A percentile compares a stretch with the other conserved stretches of the same genome.
Conservation (phyloP, 306 rosid genomes). For the Prunus armeniaca region DNA sequence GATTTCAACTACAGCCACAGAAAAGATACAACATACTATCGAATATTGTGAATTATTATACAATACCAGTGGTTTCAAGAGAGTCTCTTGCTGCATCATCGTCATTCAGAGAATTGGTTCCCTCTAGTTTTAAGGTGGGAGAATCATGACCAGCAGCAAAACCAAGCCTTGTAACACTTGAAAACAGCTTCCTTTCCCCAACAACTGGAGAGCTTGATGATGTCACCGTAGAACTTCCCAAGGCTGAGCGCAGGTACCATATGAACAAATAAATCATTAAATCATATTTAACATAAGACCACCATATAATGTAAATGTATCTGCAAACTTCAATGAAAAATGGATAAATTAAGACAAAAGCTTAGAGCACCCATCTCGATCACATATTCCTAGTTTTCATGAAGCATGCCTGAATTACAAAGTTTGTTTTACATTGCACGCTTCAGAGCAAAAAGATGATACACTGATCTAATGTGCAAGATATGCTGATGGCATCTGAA, state of each 20-base stretch:
- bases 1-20: background rate
- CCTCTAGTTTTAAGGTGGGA: constrained; percentile 70
- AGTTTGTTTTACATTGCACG: background rate
- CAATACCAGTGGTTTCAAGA: constrained; percentile 47
- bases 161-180: constrained; percentile 84
- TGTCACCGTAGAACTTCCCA: constrained; percentile 57
- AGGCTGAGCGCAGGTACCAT: constrained; percentile 45
- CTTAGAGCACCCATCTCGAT: background rate
- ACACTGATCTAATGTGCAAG: background rate
- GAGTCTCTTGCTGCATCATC: constrained; percentile 29
- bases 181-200: constrained; percentile 73
- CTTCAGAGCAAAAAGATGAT: background rate
- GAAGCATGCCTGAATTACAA: background rate
- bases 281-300: background rate
- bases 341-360: background rate
- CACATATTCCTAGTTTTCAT: background rate
- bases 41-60: too few species aligned
- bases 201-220: constrained; percentile 74
- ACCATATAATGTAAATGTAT: background rate
- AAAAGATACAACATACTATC: background rate
- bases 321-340: background rate
- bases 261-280: background rate
- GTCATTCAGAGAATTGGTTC: constrained; percentile 32
- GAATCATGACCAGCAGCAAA: constrained; percentile 96
- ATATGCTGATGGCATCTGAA: background rate